phyloP scores from a whole-genome alignment of 2,329 filamentous ascomycete species.

The Pseudomassariella vexata region DNA sequence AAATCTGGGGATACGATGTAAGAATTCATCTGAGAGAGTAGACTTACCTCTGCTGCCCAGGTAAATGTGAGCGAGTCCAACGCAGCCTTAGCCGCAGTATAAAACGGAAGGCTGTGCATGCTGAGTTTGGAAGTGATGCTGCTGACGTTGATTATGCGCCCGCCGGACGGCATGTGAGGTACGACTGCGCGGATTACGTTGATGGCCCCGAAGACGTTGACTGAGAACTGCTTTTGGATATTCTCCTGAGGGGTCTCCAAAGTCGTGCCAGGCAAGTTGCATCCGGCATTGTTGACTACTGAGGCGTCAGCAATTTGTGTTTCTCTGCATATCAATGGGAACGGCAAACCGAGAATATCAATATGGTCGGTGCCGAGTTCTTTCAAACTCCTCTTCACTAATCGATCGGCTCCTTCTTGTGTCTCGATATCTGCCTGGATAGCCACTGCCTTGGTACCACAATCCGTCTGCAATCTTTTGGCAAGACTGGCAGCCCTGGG shows the following conservation, averaged over 20 bases:
- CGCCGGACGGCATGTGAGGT: constrained; percentile 23
- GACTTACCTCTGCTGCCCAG: constrained; percentile 11
- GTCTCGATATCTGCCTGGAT: constrained; percentile 14
- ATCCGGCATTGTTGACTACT: constrained; percentile 21
- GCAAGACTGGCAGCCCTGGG: constrained; percentile 11
- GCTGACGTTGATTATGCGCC: constrained; percentile 29
- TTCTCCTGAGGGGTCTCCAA: constrained; percentile 14
- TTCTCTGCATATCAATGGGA: not conserved
- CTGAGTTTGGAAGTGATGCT: constrained; percentile 20
- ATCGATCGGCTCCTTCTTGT: constrained; percentile 9
- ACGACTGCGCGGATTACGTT: constrained; percentile 20
- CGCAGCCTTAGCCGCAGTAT: constrained; percentile 13
- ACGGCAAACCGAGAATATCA: constrained; percentile 20
- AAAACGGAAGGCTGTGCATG: constrained; percentile 6
- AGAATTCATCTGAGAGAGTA: too few relatives aligned
- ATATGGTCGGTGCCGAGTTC: constrained; percentile 16
- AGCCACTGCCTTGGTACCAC: constrained; percentile 9
- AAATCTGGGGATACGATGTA: too few relatives aligned
- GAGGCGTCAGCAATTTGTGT: not conserved
- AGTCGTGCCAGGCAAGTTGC: constrained; percentile 5
- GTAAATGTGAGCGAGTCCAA: constrained; percentile 10
- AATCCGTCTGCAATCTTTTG: constrained; percentile 8
- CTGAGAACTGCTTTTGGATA: constrained; percentile 16
- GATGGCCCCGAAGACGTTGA: constrained; percentile 20
- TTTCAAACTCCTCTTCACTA: constrained; percentile 17